Evolutionary conservation across 345 rosid genomes (phyloP).

Genomic region (Populus deltoides): DNA sequence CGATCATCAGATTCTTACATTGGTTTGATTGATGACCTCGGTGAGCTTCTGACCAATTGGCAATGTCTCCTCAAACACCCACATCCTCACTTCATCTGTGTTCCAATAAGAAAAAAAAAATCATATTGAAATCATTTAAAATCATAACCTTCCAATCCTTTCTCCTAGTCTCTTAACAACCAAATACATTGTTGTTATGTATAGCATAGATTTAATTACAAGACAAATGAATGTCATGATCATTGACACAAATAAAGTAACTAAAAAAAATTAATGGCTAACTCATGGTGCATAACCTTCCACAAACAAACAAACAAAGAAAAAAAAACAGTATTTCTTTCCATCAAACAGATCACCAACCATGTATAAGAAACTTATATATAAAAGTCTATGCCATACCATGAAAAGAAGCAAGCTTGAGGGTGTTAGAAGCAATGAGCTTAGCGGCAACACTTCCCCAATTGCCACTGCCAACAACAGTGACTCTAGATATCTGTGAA

Average conservation of each 20-base stretch:
- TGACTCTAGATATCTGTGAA: constrained; percentile 50
- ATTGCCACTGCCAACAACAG: constrained; percentile 91
- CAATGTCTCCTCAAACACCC: constrained; percentile 90
- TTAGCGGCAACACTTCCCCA: constrained; percentile 99
- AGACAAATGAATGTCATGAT: background rate
- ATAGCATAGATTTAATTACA: background rate
- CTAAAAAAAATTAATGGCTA: background rate
- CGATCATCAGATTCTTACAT: constrained; percentile 41
- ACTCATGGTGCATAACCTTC: background rate
- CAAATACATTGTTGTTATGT: background rate
- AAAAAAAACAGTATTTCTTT: background rate
- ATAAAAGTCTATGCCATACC: constrained; percentile 33
- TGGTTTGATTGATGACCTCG: constrained; percentile 75
- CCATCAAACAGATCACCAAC: background rate
- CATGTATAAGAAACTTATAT: background rate
- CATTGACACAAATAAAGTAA: background rate
- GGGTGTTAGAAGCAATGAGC: constrained; percentile 88
- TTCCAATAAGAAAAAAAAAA: constrained; percentile 6
- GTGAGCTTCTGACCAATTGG: constrained; percentile 90
- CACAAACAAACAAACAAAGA: background rate
- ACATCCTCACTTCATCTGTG: constrained; percentile 97
- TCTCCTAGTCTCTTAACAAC: background rate
- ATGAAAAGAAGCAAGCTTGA: constrained; percentile 67
- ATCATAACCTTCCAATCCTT: background rate
- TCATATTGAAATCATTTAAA: background rate